Percentiles rank a stretch among this genome's conserved stretches.
These are phyloP conservation scores for Pyrenula aspistea DNA, from an alignment of 495 filamentous ascomycete genomes.

Conservation along the genomic window DNA sequence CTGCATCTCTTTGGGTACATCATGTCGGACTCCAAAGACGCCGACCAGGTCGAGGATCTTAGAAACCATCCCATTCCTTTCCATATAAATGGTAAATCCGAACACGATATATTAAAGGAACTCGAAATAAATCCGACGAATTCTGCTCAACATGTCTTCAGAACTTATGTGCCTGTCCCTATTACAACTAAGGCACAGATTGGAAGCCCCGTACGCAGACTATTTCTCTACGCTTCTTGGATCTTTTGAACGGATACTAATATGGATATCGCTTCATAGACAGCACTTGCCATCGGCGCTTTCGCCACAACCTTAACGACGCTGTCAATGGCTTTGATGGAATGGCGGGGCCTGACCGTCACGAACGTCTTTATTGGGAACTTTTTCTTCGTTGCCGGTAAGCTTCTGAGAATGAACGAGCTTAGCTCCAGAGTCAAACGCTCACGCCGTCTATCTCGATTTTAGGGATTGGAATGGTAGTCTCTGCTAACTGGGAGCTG, in stretches of 20 bases:
- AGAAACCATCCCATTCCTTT: not conserved
- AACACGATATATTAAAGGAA: slow-evolving; percentile 9
- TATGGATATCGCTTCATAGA: slow-evolving; percentile 11
- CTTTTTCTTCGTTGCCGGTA: slow-evolving; percentile 32
- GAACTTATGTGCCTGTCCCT: slow-evolving; percentile 11
- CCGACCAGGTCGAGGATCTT: slow-evolving; percentile 12
- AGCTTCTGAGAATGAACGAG: not conserved
- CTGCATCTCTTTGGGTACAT: not conserved
- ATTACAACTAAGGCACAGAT: slow-evolving; percentile 20
- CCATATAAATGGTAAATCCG: slow-evolving; percentile 7
- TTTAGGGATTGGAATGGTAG: slow-evolving; percentile 30
- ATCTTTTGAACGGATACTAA: not conserved
- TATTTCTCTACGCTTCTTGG: not conserved
- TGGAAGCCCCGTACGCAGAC: slow-evolving; percentile 12
- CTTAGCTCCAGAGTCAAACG: not conserved
- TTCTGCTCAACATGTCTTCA: slow-evolving; percentile 6
- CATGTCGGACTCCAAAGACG: slow-evolving; percentile 12
- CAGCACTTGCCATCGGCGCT: slow-evolving; percentile 34
- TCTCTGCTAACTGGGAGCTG: slow-evolving; percentile 40
- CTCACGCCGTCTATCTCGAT: not conserved
- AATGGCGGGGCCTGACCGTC: slow-evolving; percentile 31
- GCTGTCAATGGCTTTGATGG: slow-evolving; percentile 34
- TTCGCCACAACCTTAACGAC: slow-evolving; percentile 39
- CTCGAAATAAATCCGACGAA: slow-evolving; percentile 6
- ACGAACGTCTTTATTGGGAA: slow-evolving; percentile 36